These are phyloP conservation scores for Cordia subcordata DNA, from an alignment of 257 asterid species.

Conservation along the genomic window DNA sequence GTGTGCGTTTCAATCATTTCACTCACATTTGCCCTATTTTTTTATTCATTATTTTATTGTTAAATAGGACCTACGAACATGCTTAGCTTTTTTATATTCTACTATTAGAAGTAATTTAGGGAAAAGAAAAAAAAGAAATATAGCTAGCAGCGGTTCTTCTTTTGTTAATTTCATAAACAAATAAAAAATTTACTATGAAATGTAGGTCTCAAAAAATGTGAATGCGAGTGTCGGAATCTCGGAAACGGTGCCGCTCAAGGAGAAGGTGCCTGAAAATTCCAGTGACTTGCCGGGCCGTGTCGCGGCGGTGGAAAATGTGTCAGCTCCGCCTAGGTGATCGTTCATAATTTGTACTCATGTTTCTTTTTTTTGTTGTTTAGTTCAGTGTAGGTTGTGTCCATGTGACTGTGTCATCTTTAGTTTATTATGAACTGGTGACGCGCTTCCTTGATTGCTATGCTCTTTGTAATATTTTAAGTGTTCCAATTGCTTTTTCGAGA, in stretches of 20 bases:
- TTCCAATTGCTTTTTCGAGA: background rate
- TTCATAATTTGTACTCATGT: background rate
- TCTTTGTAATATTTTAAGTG: background rate
- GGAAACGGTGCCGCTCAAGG: slow-evolving; percentile 37
- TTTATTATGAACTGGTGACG: background rate
- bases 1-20: slow-evolving; percentile 42
- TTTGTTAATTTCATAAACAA: slow-evolving; percentile 12
- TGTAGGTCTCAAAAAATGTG: slow-evolving; percentile 54
- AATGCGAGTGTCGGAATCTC: slow-evolving; percentile 46
- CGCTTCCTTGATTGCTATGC: background rate
- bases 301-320: slow-evolving; percentile 38
- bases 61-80: background rate
- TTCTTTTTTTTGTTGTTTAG: background rate
- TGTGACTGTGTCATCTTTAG: background rate
- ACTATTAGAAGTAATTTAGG: background rate
- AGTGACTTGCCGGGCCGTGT: slow-evolving; percentile 38
- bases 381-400: background rate
- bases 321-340: slow-evolving; percentile 60
- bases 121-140: background rate
- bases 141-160: slow-evolving; percentile 2
- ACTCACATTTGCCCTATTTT: slow-evolving; percentile 2
- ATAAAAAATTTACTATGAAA: slow-evolving; percentile 17
- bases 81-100: background rate
- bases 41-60: slow-evolving; percentile 4
- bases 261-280: slow-evolving; percentile 44